Conservation (phyloP, 2,329 filamentous ascomycete genomes). For the Tolypocladium sp. region DNA sequence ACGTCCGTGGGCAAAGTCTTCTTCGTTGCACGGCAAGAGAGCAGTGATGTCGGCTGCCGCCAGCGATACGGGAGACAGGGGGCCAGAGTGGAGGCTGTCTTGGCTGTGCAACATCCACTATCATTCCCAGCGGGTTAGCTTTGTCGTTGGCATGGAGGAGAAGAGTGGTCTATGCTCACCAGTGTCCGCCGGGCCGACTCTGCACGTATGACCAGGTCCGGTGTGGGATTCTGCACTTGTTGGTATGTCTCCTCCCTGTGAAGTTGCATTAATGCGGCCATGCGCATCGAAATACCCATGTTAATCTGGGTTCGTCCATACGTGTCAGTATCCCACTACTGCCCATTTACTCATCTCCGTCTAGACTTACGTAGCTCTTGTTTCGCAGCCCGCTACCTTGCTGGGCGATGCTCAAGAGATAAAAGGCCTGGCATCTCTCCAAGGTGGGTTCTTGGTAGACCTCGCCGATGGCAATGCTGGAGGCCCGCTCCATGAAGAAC, state of each 20-base stretch:
- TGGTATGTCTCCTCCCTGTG: constrained; percentile 47
- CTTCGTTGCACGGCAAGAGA: constrained; percentile 42
- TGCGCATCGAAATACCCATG: constrained; percentile 45
- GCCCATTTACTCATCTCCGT: too few species aligned
- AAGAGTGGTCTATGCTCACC: constrained; percentile 20
- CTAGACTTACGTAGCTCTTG: constrained; percentile 40
- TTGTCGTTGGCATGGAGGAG: background rate
- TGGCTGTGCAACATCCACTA: constrained; percentile 53
- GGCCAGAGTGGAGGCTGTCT: constrained; percentile 46
- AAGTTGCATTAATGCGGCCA: constrained; percentile 45
- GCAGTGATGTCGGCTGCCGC: constrained; percentile 44
- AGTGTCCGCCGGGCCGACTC: constrained; percentile 49
- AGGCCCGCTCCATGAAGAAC: constrained; percentile 42
- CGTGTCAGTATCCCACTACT: background rate
- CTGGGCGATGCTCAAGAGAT: constrained; percentile 48
- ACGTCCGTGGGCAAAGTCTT: constrained; percentile 37
- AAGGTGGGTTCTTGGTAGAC: constrained; percentile 43
- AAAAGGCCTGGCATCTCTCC: constrained; percentile 49
- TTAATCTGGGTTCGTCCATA: constrained; percentile 32
- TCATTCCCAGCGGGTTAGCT: background rate
- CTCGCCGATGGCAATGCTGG: constrained; percentile 36
- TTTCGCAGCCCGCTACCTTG: constrained; percentile 46
- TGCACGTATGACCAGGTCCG: constrained; percentile 35
- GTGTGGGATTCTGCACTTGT: constrained; percentile 27
- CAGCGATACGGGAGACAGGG: constrained; percentile 40